phyloP scores from a whole-genome alignment of 176 grass and related monocot genomes.

The Miscanthus lutarioriparius region DNA sequence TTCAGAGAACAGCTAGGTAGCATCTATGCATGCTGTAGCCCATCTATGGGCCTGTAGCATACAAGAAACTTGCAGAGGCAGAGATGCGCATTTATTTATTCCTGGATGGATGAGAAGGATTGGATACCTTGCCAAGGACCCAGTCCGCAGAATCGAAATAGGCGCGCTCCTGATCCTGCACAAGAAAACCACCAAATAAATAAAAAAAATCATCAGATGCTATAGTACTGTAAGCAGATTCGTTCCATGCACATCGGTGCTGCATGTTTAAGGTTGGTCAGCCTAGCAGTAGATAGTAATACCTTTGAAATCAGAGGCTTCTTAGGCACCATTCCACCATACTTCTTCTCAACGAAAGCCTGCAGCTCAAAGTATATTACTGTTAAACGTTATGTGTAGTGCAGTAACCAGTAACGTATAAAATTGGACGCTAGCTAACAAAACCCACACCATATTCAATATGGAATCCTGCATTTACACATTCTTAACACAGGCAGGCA shows the following conservation, averaged over 20 bases:
- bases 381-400: background rate
- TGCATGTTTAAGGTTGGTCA: background rate
- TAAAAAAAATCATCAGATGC: background rate
- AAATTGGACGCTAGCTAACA: too few species aligned
- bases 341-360: slow-evolving; percentile 63
- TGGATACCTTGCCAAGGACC: slow-evolving; percentile 95
- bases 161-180: slow-evolving; percentile 81
- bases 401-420: too few species aligned
- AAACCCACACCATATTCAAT: background rate
- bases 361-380: slow-evolving; percentile 20
- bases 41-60: background rate
- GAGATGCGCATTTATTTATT: background rate
- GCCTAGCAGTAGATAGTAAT: too few species aligned
- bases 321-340: slow-evolving; percentile 75
- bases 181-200: slow-evolving; percentile 5
- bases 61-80: background rate
- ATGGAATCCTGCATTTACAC: background rate
- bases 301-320: slow-evolving; percentile 93
- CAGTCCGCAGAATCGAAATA: slow-evolving; percentile 95
- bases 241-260: background rate
- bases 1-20: background rate
- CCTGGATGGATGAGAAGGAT: background rate
- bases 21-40: background rate
- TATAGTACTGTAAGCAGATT: background rate
- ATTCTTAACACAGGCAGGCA: background rate